These are phyloP conservation scores for Annulohypoxylon bovei DNA, from an alignment of 495 filamentous ascomycete species.

Conservation along the genomic window DNA sequence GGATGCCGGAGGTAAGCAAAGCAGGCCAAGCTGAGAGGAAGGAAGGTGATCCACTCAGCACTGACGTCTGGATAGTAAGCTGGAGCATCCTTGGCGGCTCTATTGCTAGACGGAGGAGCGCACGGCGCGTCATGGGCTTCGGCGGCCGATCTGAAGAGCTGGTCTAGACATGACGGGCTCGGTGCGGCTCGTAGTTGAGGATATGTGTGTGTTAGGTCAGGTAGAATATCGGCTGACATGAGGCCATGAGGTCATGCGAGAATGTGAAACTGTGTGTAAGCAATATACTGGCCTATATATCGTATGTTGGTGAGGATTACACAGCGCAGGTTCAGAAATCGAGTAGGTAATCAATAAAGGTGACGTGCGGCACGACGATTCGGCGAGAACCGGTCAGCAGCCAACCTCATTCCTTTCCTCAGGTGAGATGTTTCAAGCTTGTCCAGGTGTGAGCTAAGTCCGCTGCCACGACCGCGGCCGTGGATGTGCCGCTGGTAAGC, in stretches of 20 bases:
- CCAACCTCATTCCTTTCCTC: constrained; percentile 5
- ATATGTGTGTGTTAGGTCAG: not conserved
- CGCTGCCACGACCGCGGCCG: not conserved
- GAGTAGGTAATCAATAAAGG: constrained; percentile 4
- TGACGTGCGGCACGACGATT: not conserved
- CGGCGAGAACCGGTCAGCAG: not conserved
- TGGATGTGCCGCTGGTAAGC: not conserved
- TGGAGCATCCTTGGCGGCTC: not conserved
- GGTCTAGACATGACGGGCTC: not conserved
- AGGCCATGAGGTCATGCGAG: constrained; percentile 13
- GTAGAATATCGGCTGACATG: constrained; percentile 1
- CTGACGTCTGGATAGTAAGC: not conserved
- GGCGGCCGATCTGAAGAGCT: not conserved
- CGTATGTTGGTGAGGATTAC: constrained; percentile 7
- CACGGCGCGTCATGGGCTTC: not conserved
- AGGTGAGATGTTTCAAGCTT: constrained; percentile 8
- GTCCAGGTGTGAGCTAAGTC: not conserved
- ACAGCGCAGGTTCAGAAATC: not conserved
- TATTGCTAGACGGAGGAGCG: not conserved
- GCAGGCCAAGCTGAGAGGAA: not conserved
- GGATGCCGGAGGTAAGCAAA: constrained; percentile 1
- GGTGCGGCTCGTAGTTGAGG: not conserved
- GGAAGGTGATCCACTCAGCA: not conserved
- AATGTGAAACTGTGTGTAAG: constrained; percentile 14
- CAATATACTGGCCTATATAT: not conserved